Conservation (phyloP, 352 stramenopile species). For the Pythium periplocum region DNA sequence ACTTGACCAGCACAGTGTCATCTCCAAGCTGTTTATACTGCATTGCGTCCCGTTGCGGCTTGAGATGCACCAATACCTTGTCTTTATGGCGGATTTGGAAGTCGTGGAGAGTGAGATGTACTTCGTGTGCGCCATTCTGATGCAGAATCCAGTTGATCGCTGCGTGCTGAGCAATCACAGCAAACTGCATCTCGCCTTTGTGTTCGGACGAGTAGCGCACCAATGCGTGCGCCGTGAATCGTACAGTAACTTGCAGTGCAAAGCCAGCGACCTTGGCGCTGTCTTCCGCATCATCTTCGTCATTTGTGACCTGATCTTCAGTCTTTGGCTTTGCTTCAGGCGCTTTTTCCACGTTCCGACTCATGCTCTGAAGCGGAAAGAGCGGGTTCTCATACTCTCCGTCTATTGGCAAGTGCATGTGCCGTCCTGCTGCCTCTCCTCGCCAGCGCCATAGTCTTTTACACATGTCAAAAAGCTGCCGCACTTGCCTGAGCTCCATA, state of each 20-base stretch:
- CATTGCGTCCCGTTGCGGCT: conserved; percentile 49
- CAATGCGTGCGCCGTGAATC: conserved; percentile 34
- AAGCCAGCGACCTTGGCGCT: conserved; percentile 17
- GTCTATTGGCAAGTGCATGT: not conserved
- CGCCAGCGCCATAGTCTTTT: conserved; percentile 6
- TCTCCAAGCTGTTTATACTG: conserved; percentile 31
- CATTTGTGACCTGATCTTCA: not conserved
- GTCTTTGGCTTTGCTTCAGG: conserved; percentile 1
- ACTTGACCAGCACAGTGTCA: conserved; percentile 35
- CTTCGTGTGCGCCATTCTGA: conserved; percentile 25
- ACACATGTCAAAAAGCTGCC: conserved; percentile 19
- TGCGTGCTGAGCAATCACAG: conserved; percentile 28
- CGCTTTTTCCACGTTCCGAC: not conserved
- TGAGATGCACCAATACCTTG: conserved; percentile 40
- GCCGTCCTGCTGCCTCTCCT: not conserved
- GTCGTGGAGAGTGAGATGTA: conserved; percentile 52
- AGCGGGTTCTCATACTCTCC: not conserved
- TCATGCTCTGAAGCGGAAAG: conserved; percentile 12
- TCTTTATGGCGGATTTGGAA: conserved; percentile 38
- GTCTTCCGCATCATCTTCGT: conserved; percentile 4
- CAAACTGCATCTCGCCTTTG: conserved; percentile 30
- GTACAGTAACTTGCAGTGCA: conserved; percentile 51
- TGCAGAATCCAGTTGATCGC: conserved; percentile 50
- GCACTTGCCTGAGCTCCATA: conserved; percentile 29
- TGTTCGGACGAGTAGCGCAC: conserved; percentile 34